These are phyloP conservation scores for Tolypocladium amazonense DNA, from an alignment of 2,329 filamentous ascomycete genomes.

Conservation along the genomic window DNA sequence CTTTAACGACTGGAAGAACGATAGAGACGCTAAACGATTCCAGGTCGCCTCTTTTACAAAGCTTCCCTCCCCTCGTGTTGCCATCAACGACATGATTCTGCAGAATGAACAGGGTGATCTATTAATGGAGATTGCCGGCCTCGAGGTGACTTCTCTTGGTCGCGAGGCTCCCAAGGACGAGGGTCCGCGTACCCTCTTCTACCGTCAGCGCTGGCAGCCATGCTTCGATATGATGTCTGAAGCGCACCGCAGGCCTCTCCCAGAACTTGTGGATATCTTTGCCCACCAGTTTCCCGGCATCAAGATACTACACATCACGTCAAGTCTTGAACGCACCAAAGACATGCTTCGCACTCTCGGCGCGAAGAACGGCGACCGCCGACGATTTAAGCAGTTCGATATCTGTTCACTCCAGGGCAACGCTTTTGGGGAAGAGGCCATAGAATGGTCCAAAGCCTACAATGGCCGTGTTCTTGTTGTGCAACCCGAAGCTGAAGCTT, in stretches of 20 bases:
- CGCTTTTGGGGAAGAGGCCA: background rate
- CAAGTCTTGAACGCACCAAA: background rate
- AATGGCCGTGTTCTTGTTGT: background rate
- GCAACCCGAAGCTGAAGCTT: background rate
- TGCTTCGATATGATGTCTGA: background rate
- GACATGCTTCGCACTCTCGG: background rate
- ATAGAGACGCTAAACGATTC: background rate
- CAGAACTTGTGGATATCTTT: background rate
- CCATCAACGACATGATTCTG: background rate
- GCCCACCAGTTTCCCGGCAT: background rate
- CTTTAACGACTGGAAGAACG: background rate
- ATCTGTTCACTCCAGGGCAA: background rate
- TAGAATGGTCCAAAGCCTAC: background rate
- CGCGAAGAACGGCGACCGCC: background rate
- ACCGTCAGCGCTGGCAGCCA: background rate
- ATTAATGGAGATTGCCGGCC: background rate
- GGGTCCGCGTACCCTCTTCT: background rate
- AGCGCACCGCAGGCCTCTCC: background rate
- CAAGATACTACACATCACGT: background rate
- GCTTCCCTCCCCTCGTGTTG: background rate
- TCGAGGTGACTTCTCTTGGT: background rate
- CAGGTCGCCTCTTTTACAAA: background rate
- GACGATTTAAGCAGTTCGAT: background rate
- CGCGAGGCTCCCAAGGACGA: background rate
- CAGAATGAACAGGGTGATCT: background rate